Evolutionary conservation across 768 basidiomycete genomes (phyloP).

Genomic region (Pleurotus pulmonarius): DNA sequence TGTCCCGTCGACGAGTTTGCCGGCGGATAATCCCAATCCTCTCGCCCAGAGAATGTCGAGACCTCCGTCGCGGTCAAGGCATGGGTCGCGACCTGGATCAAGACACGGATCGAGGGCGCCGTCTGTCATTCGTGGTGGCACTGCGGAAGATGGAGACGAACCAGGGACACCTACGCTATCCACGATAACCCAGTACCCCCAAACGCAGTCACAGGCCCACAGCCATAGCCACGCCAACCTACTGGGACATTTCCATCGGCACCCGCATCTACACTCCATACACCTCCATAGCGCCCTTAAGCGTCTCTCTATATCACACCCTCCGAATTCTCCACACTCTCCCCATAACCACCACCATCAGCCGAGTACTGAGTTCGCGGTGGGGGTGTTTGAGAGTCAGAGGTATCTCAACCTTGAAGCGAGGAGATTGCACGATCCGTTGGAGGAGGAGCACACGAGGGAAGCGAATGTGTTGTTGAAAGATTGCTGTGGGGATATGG

Average conservation of each 20-base stretch:
- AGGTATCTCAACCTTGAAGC: slow-evolving; percentile 67
- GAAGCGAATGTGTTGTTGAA: slow-evolving; percentile 41
- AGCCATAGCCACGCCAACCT: slow-evolving; percentile 18
- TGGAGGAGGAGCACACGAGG: slow-evolving; percentile 37
- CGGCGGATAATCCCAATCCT: background rate
- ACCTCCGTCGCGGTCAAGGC: background rate
- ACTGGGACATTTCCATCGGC: slow-evolving; percentile 23
- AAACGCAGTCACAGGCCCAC: slow-evolving; percentile 9
- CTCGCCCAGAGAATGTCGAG: background rate
- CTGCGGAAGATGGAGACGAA: background rate
- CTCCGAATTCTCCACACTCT: too few species aligned
- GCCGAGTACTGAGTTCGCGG: slow-evolving; percentile 44
- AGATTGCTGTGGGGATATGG: slow-evolving; percentile 51
- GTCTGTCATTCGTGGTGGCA: background rate
- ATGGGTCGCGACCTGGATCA: background rate
- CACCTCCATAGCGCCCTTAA: slow-evolving; percentile 35
- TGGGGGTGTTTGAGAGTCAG: slow-evolving; percentile 73
- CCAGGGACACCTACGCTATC: background rate
- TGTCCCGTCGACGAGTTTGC: background rate
- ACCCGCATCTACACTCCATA: slow-evolving; percentile 25
- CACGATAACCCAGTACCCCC: background rate
- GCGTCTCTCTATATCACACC: slow-evolving; percentile 22
- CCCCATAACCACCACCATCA: slow-evolving; percentile 16
- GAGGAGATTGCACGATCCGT: slow-evolving; percentile 45
- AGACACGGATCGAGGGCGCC: background rate